These are phyloP conservation scores for Stereum hirsutum DNA, from an alignment of 1,284 basidiomycete species.

Conservation along the genomic window DNA sequence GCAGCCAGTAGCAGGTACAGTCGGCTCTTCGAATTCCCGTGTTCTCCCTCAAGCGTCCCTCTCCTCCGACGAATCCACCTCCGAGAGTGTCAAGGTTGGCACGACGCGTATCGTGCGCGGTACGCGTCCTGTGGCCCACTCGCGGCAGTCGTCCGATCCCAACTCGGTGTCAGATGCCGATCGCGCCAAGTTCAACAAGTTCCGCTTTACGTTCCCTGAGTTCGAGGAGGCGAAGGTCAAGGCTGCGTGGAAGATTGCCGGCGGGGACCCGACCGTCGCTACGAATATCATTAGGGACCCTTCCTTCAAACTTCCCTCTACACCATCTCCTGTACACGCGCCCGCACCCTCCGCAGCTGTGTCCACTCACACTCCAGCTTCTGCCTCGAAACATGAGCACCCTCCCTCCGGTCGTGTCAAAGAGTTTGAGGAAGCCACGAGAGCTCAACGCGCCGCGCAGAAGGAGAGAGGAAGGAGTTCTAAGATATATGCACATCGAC, in stretches of 20 bases:
- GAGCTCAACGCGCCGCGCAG: slow-evolving; percentile 48
- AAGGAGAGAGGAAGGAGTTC: slow-evolving; percentile 71
- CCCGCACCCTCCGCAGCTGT: slow-evolving; percentile 17
- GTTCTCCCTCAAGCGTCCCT: no score
- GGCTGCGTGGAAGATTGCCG: slow-evolving; percentile 55
- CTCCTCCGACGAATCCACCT: slow-evolving; percentile 59
- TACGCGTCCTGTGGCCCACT: slow-evolving; percentile 17
- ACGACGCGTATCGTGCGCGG: slow-evolving; percentile 46
- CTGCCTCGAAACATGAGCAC: slow-evolving; percentile 14
- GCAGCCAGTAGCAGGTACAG: no score
- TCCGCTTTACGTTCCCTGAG: slow-evolving; percentile 31
- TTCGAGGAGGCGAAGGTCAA: slow-evolving; percentile 56
- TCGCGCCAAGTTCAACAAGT: slow-evolving; percentile 22
- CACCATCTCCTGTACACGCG: slow-evolving; percentile 12
- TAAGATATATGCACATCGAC: slow-evolving; percentile 63
- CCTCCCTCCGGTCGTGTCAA: slow-evolving; percentile 43
- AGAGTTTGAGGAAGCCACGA: slow-evolving; percentile 60
- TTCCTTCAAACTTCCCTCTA: slow-evolving; percentile 40
- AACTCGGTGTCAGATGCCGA: slow-evolving; percentile 17
- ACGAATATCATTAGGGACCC: slow-evolving; percentile 47
- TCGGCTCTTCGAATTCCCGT: no score
- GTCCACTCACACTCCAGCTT: background rate
- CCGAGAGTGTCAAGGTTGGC: slow-evolving; percentile 32
- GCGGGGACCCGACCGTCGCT: slow-evolving; percentile 50
- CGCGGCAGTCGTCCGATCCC: background rate